Evolutionary conservation across 108 stramenopile species (phyloP), one percentile per base, ranked within the genome.

Genomic region (Parmales sp.): DNA sequence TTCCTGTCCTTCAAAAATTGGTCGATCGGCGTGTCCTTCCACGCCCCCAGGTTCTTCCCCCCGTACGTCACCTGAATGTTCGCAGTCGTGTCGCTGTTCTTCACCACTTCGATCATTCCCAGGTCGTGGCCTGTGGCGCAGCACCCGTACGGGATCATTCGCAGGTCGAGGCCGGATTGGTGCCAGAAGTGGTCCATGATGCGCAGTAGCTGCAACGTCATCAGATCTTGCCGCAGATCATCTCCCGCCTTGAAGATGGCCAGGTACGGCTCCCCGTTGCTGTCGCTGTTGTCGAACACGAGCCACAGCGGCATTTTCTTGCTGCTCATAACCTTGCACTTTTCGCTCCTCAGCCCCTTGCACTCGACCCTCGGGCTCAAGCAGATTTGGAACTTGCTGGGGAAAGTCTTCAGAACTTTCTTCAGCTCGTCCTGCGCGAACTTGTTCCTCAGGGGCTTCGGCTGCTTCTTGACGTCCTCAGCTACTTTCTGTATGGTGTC

Each of bases 161-260:
- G 31, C 41, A 72, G 39, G 41, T 80, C 79, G 25, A 83, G 63
- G 37, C 78, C 83, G 34, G 72, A 72, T 23, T 60, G 39, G 31
- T 65, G 71, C 80, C 83, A 82, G 49, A 83, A 67, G 51, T 36
- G 41, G 74, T 86, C 80, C 82, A 86, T 86, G 22, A 81, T 50
- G 9, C 77, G 69, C 28, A 86, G 38, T 43, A 86, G 39, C 74
- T 83, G 82, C 38, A 86, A 68, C 22, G 77, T 81, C 46, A 86
- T 76, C 70, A 80, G 77, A 64, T 86, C 85, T 64, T 86, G 85
- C 9, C 85, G 74, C 41, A 86, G 48, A 60, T 86, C 85, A 41
- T 86, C 85, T 19, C 85, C 82, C 22, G 66, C 66, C 77, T 84
- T 81, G 72, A 75, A 80, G 39, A 81, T 68, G 11, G 78, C 69